Conservation (phyloP, 331 rosid species). For the Quercus tomentella region DNA sequence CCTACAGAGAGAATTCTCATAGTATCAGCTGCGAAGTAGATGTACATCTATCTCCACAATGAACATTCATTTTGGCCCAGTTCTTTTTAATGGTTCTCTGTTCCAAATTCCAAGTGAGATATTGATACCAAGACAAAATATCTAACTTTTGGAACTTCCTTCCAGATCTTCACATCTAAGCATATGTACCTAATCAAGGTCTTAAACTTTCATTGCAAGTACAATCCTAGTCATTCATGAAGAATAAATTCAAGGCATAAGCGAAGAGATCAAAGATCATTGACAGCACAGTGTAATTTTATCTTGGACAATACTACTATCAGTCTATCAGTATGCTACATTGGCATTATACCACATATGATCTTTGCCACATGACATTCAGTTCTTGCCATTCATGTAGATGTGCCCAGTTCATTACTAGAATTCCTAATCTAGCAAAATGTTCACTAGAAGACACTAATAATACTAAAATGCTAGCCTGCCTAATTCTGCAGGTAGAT, state of each 20-base stretch:
- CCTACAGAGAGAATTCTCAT: background rate
- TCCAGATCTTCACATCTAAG: background rate
- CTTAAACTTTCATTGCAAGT: background rate
- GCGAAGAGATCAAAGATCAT: background rate
- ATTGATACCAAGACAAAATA: too few relatives aligned
- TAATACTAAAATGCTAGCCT: slow-evolving; percentile 6
- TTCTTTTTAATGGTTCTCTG: too few relatives aligned
- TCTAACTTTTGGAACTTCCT: too few relatives aligned
- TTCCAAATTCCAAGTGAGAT: too few relatives aligned
- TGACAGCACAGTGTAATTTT: background rate
- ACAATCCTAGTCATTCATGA: background rate
- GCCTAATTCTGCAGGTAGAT: slow-evolving; percentile 58
- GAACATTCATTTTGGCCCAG: too few relatives aligned
- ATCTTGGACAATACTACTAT: background rate
- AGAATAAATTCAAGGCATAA: background rate
- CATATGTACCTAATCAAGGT: background rate
- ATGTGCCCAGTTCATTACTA: background rate
- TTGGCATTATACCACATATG: background rate
- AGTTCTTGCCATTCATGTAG: background rate
- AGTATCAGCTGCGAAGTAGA: background rate
- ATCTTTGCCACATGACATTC: background rate
- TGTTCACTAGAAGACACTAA: background rate
- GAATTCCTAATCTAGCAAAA: background rate
- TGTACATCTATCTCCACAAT: background rate
- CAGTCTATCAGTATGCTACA: background rate